A percentile compares a stretch with the other conserved stretches of the same genome.
Evolutionary conservation across 441 rosid genomes (phyloP).

Genomic region (Euphorbia schlechtendalii): DNA sequence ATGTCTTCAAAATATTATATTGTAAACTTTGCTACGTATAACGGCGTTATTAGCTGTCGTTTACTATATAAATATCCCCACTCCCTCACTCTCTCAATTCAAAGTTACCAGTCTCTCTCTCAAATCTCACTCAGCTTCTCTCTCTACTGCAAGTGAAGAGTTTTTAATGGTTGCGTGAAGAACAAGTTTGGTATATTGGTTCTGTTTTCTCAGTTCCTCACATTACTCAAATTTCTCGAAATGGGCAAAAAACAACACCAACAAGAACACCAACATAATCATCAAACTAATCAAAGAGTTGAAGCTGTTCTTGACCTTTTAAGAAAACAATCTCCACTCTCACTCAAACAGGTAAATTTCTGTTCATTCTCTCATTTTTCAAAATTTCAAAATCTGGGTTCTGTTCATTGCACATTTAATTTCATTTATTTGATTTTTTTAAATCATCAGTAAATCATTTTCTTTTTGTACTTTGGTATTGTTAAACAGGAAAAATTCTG

Average conservation of each 20-base stretch:
- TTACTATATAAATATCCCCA: constrained; percentile 26
- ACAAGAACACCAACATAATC: constrained; percentile 32
- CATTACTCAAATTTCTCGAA: constrained; percentile 25
- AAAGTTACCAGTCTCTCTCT: constrained; percentile 16
- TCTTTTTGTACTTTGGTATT: neutral
- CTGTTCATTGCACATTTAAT: no score
- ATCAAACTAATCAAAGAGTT: constrained; percentile 26
- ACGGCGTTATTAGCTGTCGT: constrained; percentile 50
- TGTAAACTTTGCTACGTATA: constrained; percentile 22
- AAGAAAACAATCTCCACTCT: constrained; percentile 59
- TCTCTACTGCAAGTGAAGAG: constrained; percentile 21
- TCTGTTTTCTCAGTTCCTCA: constrained; percentile 6
- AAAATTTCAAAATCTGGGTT: no score
- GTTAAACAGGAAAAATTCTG: constrained; percentile 79
- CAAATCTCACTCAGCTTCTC: constrained; percentile 14
- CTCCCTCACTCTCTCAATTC: constrained; percentile 14
- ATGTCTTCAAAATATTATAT: neutral
- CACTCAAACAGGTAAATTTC: constrained; percentile 58
- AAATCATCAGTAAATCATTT: no score
- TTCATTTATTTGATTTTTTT: no score
- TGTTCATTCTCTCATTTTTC: neutral
- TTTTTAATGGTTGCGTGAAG: constrained; percentile 50
- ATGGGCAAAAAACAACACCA: constrained; percentile 58
- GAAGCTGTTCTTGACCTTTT: constrained; percentile 60
- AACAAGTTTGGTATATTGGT: constrained; percentile 44